Conservation (phyloP, 768 basidiomycete genomes). For the Mycena albidolilacea region DNA sequence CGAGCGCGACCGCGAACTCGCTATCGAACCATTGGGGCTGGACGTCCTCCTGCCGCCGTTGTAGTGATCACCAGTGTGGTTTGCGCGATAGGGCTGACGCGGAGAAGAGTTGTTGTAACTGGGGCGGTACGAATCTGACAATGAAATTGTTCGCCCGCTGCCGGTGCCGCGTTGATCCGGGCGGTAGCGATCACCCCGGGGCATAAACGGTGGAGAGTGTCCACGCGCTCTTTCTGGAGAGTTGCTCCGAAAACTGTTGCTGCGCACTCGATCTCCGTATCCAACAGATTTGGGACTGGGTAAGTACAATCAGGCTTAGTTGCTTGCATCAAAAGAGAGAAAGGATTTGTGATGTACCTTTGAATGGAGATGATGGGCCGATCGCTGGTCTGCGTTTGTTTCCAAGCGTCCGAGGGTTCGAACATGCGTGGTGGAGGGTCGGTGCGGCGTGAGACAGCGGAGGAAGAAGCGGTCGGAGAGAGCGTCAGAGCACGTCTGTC, state of each 20-base stretch:
- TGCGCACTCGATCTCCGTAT: slow-evolving; percentile 53
- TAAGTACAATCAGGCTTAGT: slow-evolving; percentile 29
- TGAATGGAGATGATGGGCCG: slow-evolving; percentile 55
- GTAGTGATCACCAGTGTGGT: slow-evolving; percentile 6
- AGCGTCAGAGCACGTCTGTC: slow-evolving; percentile 59
- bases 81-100: slow-evolving; percentile 29
- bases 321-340: slow-evolving; percentile 38
- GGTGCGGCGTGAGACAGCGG: slow-evolving; percentile 46
- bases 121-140: slow-evolving; percentile 68
- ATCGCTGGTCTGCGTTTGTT: slow-evolving; percentile 65
- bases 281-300: slow-evolving; percentile 48
- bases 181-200: slow-evolving; percentile 66
- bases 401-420: slow-evolving; percentile 83
- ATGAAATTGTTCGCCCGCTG: slow-evolving; percentile 45
- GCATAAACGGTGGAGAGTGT: slow-evolving; percentile 47
- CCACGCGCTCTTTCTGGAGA: slow-evolving; percentile 56
- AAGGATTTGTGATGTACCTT: slow-evolving; percentile 48
- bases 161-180: slow-evolving; percentile 50
- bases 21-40: slow-evolving; percentile 23
- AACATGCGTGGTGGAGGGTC: slow-evolving; percentile 66
- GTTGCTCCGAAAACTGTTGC: slow-evolving; percentile 44
- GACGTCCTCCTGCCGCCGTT: slow-evolving; percentile 14
- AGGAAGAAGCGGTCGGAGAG: slow-evolving; percentile 51
- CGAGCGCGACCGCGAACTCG: slow-evolving; percentile 33
- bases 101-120: slow-evolving; percentile 47